Base-by-base conservation (phyloP, 2,329 filamentous ascomycete genomes). In the Aspergillus sp. region DNA sequence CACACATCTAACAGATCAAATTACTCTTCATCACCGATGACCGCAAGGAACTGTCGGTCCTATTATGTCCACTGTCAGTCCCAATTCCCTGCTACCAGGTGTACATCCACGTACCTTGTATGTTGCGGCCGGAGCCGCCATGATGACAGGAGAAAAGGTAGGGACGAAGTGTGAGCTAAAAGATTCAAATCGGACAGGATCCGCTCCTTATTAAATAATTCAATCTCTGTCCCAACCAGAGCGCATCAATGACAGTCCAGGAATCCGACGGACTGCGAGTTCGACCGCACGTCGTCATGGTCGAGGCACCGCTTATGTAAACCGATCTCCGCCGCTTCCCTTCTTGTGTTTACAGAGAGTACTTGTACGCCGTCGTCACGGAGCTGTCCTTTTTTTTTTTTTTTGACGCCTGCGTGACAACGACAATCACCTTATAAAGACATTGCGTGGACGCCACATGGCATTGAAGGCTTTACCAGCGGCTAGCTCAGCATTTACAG, bases 31-130 rank as follows among this genome's bases (percentile, higher is more conserved):
- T 98, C 93, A 44, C 93, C 93, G 65, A 98, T 98, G 42, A 98
- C 91, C 54, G 93, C 93, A 49, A 98, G 81, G 66, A 98, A 95
- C 72, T 98, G 86, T 61, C 93, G 81, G 72, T 97, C 89, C 73
- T 89, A 76, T 84, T 48, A 45, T 46, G 35, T 33, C 44, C n/a
- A 29, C 28, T 7, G 12, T 33, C 29, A 43, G 30, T 53, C 36
- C 52, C 29, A 34, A 28, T 42, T 9, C 10, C 44, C 29, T 9
- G 8, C 34, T 45, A 43, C 43, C 47, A 40, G 44, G 48, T 43
- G 48, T 47, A 49, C 36, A 43, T 65, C 72, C 68, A 49, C 36
- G 44, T 65, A 72, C 68, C 65, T 81, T 81, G 69, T 80, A 82
- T 56, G 61, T 48, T 42, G 77, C 73, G 51, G 80, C 65, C 48